Base-by-base conservation (phyloP, 306 rosid species). In the Neltuma alba region DNA sequence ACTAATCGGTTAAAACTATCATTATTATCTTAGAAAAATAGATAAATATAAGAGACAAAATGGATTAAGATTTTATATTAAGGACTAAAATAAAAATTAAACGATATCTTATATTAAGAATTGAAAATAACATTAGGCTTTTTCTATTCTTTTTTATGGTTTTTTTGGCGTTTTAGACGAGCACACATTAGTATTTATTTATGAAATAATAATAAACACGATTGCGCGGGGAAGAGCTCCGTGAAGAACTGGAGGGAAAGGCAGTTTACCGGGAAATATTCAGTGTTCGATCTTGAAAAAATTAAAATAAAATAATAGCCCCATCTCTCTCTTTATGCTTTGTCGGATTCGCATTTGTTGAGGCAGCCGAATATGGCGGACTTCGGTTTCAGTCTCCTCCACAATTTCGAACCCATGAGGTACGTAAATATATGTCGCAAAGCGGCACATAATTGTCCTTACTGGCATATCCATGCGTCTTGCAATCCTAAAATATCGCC, bases 331-430 rank as follows among this genome's bases (percentile, higher is more conserved):
- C 41, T 52, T 55, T 21, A 45, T 52, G 31, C 72, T 37, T 38
- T 21, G 38, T 37, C 45, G 5, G 36, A 75, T 76, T 72, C 84
- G 36, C 23, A 20, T 76, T 82, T 55, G 79, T 71, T 71, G 44
- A 36, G 65, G 70, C 48, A 30, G 50, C 85, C 91, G 85, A 69
- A 21, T 20, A 93, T 93, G 93, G 31, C 84, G 94, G 89, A 82
- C 30, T 77, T 73, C 82, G 38, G 72, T 75, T 87, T 72, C 83
- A 80, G 80, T 78, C 77, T 84, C 87, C 88, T 81, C 86, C 89
- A 89, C 91, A 76, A 70, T 76, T 81, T 84, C 73, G 81, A 88
- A 33, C 87, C 84, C 21, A 82, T 70, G 70, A 90, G 94, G 93
- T 91, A 88, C 20, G 21, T 7, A 2, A 66, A 57, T 60, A 68